A percentile compares a stretch with the other conserved stretches of the same genome.
phyloP scores from a whole-genome alignment of 352 stramenopile genomes.

The Phytophthora citricola region DNA sequence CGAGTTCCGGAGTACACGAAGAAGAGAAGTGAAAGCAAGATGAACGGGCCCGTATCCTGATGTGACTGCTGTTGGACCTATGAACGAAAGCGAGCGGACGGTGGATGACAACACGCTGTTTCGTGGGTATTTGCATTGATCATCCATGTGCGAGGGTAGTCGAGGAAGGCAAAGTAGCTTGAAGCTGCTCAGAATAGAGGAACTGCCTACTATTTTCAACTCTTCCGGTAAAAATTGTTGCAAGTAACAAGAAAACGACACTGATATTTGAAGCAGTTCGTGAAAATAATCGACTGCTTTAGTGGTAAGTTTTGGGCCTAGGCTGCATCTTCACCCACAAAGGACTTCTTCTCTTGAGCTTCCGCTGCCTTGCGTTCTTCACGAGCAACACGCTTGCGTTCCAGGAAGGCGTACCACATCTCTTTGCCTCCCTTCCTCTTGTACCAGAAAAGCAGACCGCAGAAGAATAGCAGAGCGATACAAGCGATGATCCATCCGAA shows the following conservation, averaged over 20 bases:
- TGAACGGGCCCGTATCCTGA: neutral
- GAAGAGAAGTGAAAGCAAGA: slow-evolving; percentile 7
- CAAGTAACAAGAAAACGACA: no score
- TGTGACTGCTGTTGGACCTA: no score
- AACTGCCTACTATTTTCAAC: no score
- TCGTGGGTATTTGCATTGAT: no score
- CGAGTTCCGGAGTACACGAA: slow-evolving; percentile 5
- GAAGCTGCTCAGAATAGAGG: no score
- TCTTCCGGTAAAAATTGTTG: no score
- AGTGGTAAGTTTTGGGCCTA: neutral
- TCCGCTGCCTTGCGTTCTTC: slow-evolving; percentile 30
- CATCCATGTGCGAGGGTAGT: no score
- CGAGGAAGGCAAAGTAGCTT: no score
- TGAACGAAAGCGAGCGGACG: no score
- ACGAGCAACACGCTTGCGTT: slow-evolving; percentile 42
- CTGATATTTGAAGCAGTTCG: no score
- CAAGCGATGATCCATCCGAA: slow-evolving; percentile 44
- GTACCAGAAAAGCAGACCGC: slow-evolving; percentile 45
- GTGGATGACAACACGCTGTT: no score
- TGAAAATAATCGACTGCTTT: no score
- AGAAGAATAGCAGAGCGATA: slow-evolving; percentile 17
- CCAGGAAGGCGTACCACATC: slow-evolving; percentile 43
- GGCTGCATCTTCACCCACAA: slow-evolving; percentile 22
- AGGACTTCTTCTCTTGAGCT: slow-evolving; percentile 17
- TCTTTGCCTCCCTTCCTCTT: slow-evolving; percentile 36